Base-by-base conservation (phyloP, 1,139 yeast species). In the Pichia kudriavzevii region DNA sequence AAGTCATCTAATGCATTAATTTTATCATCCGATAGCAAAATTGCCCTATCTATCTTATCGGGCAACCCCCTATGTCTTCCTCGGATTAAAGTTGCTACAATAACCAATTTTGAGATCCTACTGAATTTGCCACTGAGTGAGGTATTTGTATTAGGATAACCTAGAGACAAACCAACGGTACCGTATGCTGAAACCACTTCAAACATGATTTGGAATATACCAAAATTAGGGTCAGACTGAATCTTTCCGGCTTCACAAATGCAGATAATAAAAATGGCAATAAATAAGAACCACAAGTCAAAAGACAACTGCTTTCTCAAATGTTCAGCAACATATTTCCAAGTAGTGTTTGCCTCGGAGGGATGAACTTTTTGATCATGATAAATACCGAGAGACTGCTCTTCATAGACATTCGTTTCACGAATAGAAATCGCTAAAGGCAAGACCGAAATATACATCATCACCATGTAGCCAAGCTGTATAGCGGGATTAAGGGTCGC, bases 31-130 rank as follows among this genome's bases (percentile, higher is more conserved):
- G 95, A 94, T 36, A 91, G 59, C 69, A 91, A 79, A 45, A 91
- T 81, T 26, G 99, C 97, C 53, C 98, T 76, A 59, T 91, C 99
- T 39, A 93, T 69, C 0, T 91, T 66, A 53, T 91, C 87, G 1
- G 99, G 99, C 41, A 91, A 67, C 26, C 98, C 98, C 69, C 99
- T 83, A 53, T 88, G 97, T 40, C 96, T 72, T 8, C 98, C 97
- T 62, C 99, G 75, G 35, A 91, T 72, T 80, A 91, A 76, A 79
- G 87, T 75, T 5, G 88, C 93, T 44, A 85, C 78, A 29, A 91
- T 77, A 3, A 88, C 84, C 32, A 91, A 65, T 52, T 91, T 91
- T 3, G 95, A 81, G 9, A 91, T 52, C 0, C 72, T 69, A 20
- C 73, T 69, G 50, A 88, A 84, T 52, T 80, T 71, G 0, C 75